phyloP scores from a whole-genome alignment of 495 filamentous ascomycete genomes.

The Neurospora sp. region DNA sequence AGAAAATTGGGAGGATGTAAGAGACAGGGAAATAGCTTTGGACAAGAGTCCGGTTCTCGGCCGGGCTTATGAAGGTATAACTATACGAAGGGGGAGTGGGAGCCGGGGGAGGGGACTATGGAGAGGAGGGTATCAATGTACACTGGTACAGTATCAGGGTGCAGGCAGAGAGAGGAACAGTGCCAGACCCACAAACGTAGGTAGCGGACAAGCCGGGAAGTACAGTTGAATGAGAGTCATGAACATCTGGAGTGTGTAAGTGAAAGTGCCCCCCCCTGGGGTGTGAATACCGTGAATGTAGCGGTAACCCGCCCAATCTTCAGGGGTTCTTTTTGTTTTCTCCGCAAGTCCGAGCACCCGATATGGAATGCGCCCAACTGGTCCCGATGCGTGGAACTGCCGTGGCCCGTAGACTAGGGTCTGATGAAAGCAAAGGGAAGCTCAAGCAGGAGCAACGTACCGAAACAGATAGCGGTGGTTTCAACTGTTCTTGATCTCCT shows the following conservation, averaged over 20 bases:
- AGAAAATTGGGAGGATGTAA: conserved; percentile 1
- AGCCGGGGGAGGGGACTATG: not conserved
- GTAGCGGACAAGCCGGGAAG: not conserved
- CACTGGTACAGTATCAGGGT: not conserved
- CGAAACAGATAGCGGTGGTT: not conserved
- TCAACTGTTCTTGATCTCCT: not conserved
- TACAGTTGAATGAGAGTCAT: not conserved
- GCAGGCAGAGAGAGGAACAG: not conserved
- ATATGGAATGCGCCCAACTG: not conserved
- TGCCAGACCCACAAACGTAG: not conserved
- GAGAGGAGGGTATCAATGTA: not conserved
- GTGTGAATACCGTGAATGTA: not conserved
- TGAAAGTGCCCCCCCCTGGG: not conserved
- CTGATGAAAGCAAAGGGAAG: not conserved
- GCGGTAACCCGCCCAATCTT: not conserved
- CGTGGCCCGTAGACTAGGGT: not conserved
- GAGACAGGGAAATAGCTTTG: conserved; percentile 11
- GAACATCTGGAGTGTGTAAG: not conserved
- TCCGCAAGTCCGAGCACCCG: not conserved
- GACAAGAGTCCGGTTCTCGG: not conserved
- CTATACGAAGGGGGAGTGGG: not conserved
- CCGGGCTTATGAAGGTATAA: not conserved
- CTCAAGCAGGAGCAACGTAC: not conserved
- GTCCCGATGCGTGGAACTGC: not conserved
- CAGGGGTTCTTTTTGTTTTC: not conserved